phyloP scores from a whole-genome alignment of 768 basidiomycete genomes.

The Favolaschia claudopus region DNA sequence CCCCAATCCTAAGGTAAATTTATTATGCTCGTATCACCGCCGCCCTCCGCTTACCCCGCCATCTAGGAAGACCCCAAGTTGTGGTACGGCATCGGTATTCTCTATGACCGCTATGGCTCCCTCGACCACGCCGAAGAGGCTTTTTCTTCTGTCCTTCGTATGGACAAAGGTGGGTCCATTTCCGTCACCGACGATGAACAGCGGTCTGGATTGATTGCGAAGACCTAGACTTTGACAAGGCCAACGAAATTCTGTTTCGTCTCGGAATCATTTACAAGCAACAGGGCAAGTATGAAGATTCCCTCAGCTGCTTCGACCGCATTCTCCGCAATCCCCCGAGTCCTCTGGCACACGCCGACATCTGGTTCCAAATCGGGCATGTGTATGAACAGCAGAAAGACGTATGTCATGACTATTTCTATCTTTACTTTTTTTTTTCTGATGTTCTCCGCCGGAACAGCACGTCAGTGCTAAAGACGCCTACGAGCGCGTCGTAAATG shows the following conservation, averaged over 20 bases:
- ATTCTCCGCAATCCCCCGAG: slow-evolving; percentile 95
- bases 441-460: slow-evolving; percentile 49
- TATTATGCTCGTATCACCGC: slow-evolving; percentile 17
- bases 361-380: slow-evolving; percentile 99
- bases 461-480: slow-evolving; percentile 91
- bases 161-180: slow-evolving; percentile 88
- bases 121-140: slow-evolving; percentile 99
- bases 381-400: slow-evolving; percentile 98
- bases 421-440: slow-evolving; percentile 12
- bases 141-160: slow-evolving; percentile 92
- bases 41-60: slow-evolving; percentile 16
- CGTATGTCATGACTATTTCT: slow-evolving; percentile 52
- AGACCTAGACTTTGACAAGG: slow-evolving; percentile 93
- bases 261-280: slow-evolving; percentile 99
- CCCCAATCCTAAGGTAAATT: slow-evolving; percentile 87
- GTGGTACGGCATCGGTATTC: slow-evolving; percentile 99
- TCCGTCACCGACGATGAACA: slow-evolving; percentile 19
- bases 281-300: slow-evolving; percentile 91
- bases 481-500: slow-evolving; percentile 92
- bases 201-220: slow-evolving; percentile 35
- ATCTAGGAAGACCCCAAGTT: slow-evolving; percentile 91
- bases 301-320: slow-evolving; percentile 92
- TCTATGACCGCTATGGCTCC: slow-evolving; percentile 98
- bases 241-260: slow-evolving; percentile 97
- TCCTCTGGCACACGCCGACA: slow-evolving; percentile 95